phyloP scores from a whole-genome alignment of 345 rosid genomes.

The Clarkia xantiana region DNA sequence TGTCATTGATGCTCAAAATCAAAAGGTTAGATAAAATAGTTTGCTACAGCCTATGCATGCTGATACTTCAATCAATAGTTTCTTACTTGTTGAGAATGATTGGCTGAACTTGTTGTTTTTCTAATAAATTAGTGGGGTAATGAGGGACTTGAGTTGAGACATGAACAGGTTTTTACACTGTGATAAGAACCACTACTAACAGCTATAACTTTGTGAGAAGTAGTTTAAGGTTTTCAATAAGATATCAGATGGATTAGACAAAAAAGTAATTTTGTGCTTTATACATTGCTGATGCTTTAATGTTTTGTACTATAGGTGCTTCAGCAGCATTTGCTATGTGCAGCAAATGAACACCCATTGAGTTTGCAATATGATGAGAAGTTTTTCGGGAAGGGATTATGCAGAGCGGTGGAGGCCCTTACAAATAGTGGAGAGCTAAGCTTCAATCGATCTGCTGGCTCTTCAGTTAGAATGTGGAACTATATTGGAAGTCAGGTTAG shows the following conservation, averaged over 20 bases:
- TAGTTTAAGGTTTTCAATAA: too few relatives aligned
- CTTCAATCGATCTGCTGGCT: conserved; percentile 38
- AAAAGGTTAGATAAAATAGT: conserved; percentile 27
- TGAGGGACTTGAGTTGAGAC: too few relatives aligned
- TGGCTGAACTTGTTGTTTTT: too few relatives aligned
- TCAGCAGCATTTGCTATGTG: conserved; percentile 80
- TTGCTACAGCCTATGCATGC: background rate
- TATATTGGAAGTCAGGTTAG: conserved; percentile 81
- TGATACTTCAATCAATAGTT: too few relatives aligned
- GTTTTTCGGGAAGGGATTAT: conserved; percentile 55
- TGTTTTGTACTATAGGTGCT: conserved; percentile 43
- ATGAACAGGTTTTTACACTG: too few relatives aligned
- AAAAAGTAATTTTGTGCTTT: too few relatives aligned
- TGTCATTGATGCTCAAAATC: conserved; percentile 71
- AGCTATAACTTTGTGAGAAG: too few relatives aligned
- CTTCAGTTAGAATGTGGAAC: conserved; percentile 52
- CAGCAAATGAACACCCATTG: conserved; percentile 73
- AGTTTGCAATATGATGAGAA: conserved; percentile 59
- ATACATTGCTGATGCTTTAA: background rate
- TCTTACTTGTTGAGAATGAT: too few relatives aligned
- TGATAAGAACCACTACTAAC: too few relatives aligned
- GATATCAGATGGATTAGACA: too few relatives aligned
- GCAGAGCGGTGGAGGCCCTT: conserved; percentile 33
- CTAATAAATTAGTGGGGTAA: too few relatives aligned
- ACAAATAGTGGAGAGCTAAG: conserved; percentile 42